phyloP scores from a whole-genome alignment of 306 rosid genomes.

The Medicago lupulina region DNA sequence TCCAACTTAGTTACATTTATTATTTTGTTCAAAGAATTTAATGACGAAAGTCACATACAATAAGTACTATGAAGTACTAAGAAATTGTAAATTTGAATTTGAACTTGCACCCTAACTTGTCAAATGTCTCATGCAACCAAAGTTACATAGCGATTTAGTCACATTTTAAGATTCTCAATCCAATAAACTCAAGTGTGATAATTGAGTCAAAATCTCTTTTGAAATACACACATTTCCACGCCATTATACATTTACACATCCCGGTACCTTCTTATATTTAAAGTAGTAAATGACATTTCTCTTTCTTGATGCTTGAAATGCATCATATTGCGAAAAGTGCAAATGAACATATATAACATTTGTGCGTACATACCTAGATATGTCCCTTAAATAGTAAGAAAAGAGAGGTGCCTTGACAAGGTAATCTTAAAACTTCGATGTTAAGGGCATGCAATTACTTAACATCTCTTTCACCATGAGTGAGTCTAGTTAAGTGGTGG shows the following conservation, averaged over 20 bases:
- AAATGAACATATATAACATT: constrained; percentile 29
- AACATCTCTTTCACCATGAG: constrained; percentile 43
- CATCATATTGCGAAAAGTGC: constrained; percentile 36
- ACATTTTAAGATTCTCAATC: no score
- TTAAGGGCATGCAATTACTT: constrained; percentile 32
- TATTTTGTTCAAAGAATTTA: no score
- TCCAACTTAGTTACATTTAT: no score
- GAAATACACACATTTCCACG: constrained; percentile 8
- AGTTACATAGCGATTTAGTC: no score
- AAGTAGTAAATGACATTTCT: constrained; percentile 6
- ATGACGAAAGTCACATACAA: no score
- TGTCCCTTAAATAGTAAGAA: constrained; percentile 54
- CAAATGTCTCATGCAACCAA: no score
- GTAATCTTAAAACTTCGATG: constrained; percentile 39
- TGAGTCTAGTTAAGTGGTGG: constrained; percentile 36
- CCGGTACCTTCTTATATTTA: not conserved
- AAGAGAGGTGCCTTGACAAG: constrained; percentile 40
- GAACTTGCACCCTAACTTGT: no score
- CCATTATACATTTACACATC: not conserved
- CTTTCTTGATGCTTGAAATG: not conserved
- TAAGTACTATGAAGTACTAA: no score
- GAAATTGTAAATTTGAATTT: no score
- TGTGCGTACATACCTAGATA: constrained; percentile 20
- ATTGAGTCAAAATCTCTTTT: not conserved
- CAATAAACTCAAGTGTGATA: not conserved